These are phyloP conservation scores for Gossypium australe DNA, from an alignment of 345 rosid species.

Conservation along the genomic window DNA sequence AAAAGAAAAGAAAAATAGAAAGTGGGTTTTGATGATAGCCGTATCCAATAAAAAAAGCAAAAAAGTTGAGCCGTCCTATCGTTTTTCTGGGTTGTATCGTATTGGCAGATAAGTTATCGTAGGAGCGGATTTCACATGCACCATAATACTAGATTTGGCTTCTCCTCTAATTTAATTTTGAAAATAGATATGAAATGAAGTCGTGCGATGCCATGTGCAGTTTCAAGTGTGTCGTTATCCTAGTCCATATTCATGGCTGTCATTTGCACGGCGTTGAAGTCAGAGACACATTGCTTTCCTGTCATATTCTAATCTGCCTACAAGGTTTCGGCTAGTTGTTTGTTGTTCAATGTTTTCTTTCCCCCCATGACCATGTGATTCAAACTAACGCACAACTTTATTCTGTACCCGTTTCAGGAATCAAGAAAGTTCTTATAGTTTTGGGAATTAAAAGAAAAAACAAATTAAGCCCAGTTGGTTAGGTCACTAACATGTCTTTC, in stretches of 20 bases:
- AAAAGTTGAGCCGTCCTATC: not conserved
- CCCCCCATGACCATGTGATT: not conserved
- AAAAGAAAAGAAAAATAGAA: not conserved
- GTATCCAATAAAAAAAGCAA: not conserved
- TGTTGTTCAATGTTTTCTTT: not conserved
- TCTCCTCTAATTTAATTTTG: too few species aligned
- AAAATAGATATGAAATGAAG: not conserved
- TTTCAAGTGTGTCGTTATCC: not conserved
- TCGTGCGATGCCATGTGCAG: not conserved
- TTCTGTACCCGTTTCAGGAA: not conserved
- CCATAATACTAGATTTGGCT: not conserved
- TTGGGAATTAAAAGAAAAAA: too few species aligned
- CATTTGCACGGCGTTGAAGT: not conserved
- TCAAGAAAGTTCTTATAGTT: not conserved
- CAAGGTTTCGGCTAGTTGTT: not conserved
- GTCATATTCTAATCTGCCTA: not conserved
- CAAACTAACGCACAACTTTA: not conserved
- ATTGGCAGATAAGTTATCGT: not conserved
- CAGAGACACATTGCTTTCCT: not conserved
- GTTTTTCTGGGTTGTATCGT: not conserved
- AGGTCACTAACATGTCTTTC: not conserved
- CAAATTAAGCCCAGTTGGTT: too few species aligned
- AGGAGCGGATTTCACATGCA: not conserved
- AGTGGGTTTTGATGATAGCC: not conserved
- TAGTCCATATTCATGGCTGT: conserved; percentile 3